Conservation (phyloP, 192 early-diverging fungal species). For the Gamsiella multidivaricata region DNA sequence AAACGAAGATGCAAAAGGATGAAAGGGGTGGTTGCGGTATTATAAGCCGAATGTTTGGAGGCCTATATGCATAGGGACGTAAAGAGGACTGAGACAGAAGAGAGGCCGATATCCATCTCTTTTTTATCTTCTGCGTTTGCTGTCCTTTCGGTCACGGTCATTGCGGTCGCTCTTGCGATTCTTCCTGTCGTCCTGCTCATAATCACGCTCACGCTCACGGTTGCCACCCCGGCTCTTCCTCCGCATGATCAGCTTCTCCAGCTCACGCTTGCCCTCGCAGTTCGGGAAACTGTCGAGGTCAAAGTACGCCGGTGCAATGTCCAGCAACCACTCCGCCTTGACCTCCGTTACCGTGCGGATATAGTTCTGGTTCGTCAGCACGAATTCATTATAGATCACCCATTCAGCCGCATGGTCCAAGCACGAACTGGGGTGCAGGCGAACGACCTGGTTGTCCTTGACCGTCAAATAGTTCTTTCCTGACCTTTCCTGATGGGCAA, state of each 20-base stretch:
- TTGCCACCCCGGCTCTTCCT: constrained; percentile 57
- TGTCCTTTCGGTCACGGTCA: constrained; percentile 46
- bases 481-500: constrained; percentile 91
- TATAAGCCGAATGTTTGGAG: no score
- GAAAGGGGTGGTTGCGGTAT: no score
- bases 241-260: constrained; percentile 77
- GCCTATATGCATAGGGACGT: not conserved
- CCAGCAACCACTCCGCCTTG: constrained; percentile 86
- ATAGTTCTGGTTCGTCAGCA: constrained; percentile 94
- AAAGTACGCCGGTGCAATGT: constrained; percentile 92
- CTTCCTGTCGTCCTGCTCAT: constrained; percentile 35
- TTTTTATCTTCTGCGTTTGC: constrained; percentile 42
- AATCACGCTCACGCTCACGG: constrained; percentile 27
- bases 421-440: constrained; percentile 91
- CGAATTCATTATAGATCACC: constrained; percentile 99
- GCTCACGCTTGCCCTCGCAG: constrained; percentile 88
- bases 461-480: constrained; percentile 90
- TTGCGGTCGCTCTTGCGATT: constrained; percentile 42
- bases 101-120: not conserved
- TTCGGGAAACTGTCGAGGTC: constrained; percentile 91
- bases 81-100: not conserved
- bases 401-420: constrained; percentile 95
- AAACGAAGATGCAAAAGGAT: no score
- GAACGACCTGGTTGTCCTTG: constrained; percentile 98
- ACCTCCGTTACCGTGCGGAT: constrained; percentile 94